Conservation (phyloP, 305 asterid species). For the Ajuga reptans region DNA sequence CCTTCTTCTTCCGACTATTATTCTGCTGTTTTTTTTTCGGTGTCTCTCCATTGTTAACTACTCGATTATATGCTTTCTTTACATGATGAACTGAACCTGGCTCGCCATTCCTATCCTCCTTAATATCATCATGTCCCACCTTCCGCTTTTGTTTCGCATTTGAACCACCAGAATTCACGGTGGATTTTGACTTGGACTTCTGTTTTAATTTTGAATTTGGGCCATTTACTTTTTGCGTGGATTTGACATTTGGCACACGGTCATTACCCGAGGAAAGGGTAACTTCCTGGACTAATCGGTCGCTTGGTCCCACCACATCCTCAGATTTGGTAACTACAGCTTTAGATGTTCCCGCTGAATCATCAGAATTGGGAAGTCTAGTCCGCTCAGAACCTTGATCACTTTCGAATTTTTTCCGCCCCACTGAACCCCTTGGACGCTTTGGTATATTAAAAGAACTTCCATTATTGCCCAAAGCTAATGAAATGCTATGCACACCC, state of each 20-base stretch:
- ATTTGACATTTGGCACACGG: conserved; percentile 28
- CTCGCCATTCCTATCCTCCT: conserved; percentile 27
- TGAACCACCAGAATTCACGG: conserved; percentile 23
- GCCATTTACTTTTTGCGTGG: conserved; percentile 21
- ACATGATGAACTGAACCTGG: conserved; percentile 31
- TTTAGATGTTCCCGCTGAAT: conserved; percentile 28
- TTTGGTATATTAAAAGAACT: conserved; percentile 64
- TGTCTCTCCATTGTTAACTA: conserved; percentile 34
- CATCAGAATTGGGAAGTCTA: conserved; percentile 37
- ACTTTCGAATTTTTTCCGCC: conserved; percentile 45
- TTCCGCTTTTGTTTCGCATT: conserved; percentile 33
- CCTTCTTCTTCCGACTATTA: conserved; percentile 47
- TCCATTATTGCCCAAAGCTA: conserved; percentile 50
- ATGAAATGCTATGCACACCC: conserved; percentile 43
- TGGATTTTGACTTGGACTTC: conserved; percentile 33
- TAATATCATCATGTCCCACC: conserved; percentile 31
- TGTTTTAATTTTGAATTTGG: conserved; percentile 30
- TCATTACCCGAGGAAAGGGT: conserved; percentile 30
- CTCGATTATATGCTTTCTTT: conserved; percentile 30
- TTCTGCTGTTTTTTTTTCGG: conserved; percentile 37
- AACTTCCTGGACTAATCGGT: conserved; percentile 23
- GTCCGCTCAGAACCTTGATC: conserved; percentile 31
- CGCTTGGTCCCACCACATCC: conserved; percentile 35
- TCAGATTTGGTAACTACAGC: conserved; percentile 32
- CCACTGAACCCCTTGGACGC: conserved; percentile 79